phyloP scores from a whole-genome alignment of 2,329 filamentous ascomycete genomes.

The Aspergillus puulaauensis region DNA sequence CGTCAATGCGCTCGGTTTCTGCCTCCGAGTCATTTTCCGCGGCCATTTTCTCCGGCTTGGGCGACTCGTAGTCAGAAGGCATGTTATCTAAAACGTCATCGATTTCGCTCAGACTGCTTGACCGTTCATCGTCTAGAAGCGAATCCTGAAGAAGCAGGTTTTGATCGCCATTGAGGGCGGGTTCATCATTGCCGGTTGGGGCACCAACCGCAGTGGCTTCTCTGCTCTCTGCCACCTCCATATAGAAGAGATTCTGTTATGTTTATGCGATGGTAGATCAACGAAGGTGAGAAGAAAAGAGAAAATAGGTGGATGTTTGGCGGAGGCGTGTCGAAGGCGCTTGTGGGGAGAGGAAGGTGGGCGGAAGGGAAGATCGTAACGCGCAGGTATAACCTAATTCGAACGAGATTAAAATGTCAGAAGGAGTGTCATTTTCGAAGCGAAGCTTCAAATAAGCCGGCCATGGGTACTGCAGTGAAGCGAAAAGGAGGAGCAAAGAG shows the following conservation, averaged over 20 bases:
- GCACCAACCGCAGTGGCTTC: constrained; percentile 36
- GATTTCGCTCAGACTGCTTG: constrained; percentile 90
- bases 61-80: constrained; percentile 52
- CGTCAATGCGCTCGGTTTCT: constrained; percentile 88
- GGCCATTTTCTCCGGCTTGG: constrained; percentile 53
- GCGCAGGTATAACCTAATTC: constrained; percentile 18
- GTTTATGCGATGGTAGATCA: constrained; percentile 4
- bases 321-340: constrained; percentile 18
- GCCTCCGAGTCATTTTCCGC: constrained; percentile 76
- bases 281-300: not conserved
- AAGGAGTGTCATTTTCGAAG: constrained; percentile 9
- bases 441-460: not conserved
- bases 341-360: constrained; percentile 16
- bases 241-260: constrained; percentile 18
- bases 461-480: not conserved
- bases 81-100: constrained; percentile 75
- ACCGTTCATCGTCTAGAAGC: constrained; percentile 66
- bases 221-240: constrained; percentile 42
- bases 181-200: constrained; percentile 32
- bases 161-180: constrained; percentile 37
- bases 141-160: constrained; percentile 42
- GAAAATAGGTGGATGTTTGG: constrained; percentile 1
- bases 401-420: constrained; percentile 25
- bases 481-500: constrained; percentile 10
- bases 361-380: constrained; percentile 17